Conservation (phyloP, 2,329 filamentous ascomycete genomes). For the Lasiodiplodia hormozganensis region DNA sequence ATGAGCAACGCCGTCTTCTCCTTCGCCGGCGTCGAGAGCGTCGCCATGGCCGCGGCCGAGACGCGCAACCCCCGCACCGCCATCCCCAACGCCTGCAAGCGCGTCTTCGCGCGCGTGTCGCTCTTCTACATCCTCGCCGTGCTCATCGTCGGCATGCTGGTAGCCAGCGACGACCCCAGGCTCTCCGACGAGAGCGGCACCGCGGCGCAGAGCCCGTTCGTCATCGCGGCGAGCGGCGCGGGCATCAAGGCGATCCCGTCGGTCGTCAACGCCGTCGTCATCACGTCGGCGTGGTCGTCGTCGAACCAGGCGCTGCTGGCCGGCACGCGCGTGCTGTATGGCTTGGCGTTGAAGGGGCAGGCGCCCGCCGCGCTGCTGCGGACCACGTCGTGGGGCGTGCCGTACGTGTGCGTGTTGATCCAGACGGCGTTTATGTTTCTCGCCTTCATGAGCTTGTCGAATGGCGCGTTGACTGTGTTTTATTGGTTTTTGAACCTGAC, state of each 20-base stretch:
- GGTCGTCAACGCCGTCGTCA: constrained; percentile 63
- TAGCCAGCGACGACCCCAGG: constrained; percentile 66
- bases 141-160: constrained; percentile 76
- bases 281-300: constrained; percentile 63
- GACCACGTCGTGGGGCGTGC: constrained; percentile 69
- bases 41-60: constrained; percentile 64
- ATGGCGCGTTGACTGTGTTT: constrained; percentile 68
- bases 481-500: constrained; percentile 70
- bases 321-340: constrained; percentile 60
- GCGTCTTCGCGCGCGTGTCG: constrained; percentile 82
- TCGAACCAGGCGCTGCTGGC: constrained; percentile 64
- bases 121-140: constrained; percentile 80
- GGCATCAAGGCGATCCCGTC: constrained; percentile 61
- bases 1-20: constrained; percentile 60
- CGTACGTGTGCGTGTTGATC: constrained; percentile 73
- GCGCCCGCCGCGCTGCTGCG: constrained; percentile 63
- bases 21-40: constrained; percentile 61
- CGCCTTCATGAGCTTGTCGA: constrained; percentile 75
- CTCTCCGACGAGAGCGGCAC: constrained; percentile 59
- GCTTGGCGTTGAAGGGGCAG: constrained; percentile 60
- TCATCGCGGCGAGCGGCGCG: constrained; percentile 67
- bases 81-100: constrained; percentile 76
- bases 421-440: constrained; percentile 74
- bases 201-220: constrained; percentile 70
- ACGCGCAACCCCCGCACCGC: constrained; percentile 58